Evolutionary conservation across 116 monocot genomes (phyloP), one percentile per base, ranked within the genome.

Genomic region (Iris pallida): DNA sequence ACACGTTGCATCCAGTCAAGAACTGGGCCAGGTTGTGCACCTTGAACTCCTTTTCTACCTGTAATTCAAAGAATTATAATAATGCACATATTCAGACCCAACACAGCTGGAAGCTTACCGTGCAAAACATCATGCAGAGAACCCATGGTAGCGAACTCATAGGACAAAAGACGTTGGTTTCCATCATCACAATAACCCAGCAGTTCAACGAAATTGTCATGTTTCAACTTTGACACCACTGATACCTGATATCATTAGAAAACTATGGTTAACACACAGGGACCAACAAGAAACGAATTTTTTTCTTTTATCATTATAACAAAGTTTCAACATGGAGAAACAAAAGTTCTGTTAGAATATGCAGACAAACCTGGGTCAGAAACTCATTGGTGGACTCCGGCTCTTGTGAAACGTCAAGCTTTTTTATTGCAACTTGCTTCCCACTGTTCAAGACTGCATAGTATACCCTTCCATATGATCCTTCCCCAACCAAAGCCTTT

Each of bases 61-160:
- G 64, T 57, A 68, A 41, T 54, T 67, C 13, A 55, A 69, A 68
- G 9, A 51, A 43, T 54, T 13, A 75, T 20, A n/a, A n/a, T n/a
- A 66, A 66, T 54, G 6, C 47, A 4, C 11, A 17, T 13, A 10
- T 17, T 17, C 47, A 70, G 15, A n/a, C 62, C 20, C 10, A 48
- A 12, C 5, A 48, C 13, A 65, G 16, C 6, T 11, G 17, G 4
- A 61, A 16, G 17, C 5, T 18, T 91, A 96, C 96, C 96, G 78
- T 97, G 96, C 62, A 97, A 79, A 81, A 92, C 83, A 92, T 92
- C 96, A 76, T 97, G 96, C 61, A 97, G 73, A 68, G 96, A 92
- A 64, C 92, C 96, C 96, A 92, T 87, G 30, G 89, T 97, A 7
- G 96, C 89, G 80, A 87, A 97, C 60, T 97, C 96, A 78, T 92